Evolutionary conservation across 305 asterid species (phyloP).

Genomic region (Fraxinus baroniana): DNA sequence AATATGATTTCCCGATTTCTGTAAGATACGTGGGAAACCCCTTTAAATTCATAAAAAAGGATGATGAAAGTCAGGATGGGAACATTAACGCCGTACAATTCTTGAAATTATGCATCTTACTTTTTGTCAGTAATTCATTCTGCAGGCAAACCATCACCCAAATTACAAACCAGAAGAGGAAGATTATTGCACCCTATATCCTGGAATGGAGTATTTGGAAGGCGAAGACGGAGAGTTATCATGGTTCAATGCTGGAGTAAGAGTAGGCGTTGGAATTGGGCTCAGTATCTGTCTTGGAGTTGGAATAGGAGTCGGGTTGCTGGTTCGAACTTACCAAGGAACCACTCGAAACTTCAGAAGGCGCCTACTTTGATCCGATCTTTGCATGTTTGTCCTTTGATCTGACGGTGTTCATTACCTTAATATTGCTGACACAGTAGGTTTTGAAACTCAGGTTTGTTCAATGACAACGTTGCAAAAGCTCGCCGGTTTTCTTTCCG

Average conservation of each 20-base stretch:
- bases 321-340: slow-evolving; percentile 66
- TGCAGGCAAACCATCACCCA: slow-evolving; percentile 38
- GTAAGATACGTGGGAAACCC: background rate
- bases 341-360: slow-evolving; percentile 55
- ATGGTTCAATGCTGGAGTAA: slow-evolving; percentile 78
- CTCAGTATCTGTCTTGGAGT: slow-evolving; percentile 66
- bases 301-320: slow-evolving; percentile 73
- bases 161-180: slow-evolving; percentile 35
- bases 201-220: slow-evolving; percentile 40
- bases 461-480: slow-evolving; percentile 15
- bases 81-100: background rate
- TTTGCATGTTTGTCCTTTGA: background rate
- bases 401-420: slow-evolving; percentile 2
- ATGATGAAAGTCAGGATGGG: background rate
- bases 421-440: slow-evolving; percentile 3
- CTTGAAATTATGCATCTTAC: background rate
- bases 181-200: slow-evolving; percentile 27
- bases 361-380: slow-evolving; percentile 41
- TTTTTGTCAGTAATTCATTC: background rate
- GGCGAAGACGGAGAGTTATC: slow-evolving; percentile 69
- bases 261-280: slow-evolving; percentile 77
- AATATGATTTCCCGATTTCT: background rate
- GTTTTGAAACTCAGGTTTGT: background rate
- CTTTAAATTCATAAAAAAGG: background rate
- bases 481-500: slow-evolving; percentile 18